Evolutionary conservation across 495 filamentous ascomycete genomes (phyloP).

Genomic region (Xylaria cubensis): DNA sequence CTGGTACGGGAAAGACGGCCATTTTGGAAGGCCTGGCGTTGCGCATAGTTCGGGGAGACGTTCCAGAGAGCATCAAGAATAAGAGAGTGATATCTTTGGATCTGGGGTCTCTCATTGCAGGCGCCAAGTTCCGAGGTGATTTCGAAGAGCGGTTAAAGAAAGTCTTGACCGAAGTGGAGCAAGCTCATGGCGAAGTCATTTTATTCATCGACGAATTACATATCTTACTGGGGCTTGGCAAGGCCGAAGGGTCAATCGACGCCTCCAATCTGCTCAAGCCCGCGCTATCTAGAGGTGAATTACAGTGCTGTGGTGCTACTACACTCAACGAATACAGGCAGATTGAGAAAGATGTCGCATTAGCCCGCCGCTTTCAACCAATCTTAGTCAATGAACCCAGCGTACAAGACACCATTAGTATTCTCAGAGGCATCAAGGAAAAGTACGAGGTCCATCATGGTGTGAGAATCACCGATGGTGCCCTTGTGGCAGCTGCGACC

Average conservation of each 20-base stretch:
- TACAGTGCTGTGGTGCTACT: conserved; percentile 95
- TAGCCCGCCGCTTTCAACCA: conserved; percentile 92
- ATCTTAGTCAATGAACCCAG: conserved; percentile 88
- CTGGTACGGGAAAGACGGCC: conserved; percentile 95
- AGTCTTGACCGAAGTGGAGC: conserved; percentile 88
- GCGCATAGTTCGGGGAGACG: conserved; percentile 88
- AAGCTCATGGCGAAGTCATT: conserved; percentile 87
- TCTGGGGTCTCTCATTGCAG: conserved; percentile 89
- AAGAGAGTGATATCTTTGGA: conserved; percentile 89
- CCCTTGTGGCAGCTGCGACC: conserved; percentile 88
- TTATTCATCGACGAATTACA: conserved; percentile 97
- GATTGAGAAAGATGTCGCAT: conserved; percentile 95
- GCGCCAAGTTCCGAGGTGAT: conserved; percentile 93
- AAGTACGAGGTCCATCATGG: conserved; percentile 96
- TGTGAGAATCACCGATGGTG: conserved; percentile 91
- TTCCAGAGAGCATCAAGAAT: conserved; percentile 95
- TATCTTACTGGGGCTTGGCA: conserved; percentile 87
- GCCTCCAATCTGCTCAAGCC: conserved; percentile 95
- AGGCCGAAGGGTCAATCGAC: conserved; percentile 95
- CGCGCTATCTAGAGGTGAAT: conserved; percentile 86
- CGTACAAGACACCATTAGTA: conserved; percentile 92
- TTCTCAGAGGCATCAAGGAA: conserved; percentile 94
- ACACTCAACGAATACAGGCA: conserved; percentile 88
- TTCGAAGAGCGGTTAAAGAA: conserved; percentile 94
- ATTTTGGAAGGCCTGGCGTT: conserved; percentile 92